These are phyloP conservation scores for Vitis rotundifolia DNA, from an alignment of 164 flowering plant species.

Conservation along the genomic window DNA sequence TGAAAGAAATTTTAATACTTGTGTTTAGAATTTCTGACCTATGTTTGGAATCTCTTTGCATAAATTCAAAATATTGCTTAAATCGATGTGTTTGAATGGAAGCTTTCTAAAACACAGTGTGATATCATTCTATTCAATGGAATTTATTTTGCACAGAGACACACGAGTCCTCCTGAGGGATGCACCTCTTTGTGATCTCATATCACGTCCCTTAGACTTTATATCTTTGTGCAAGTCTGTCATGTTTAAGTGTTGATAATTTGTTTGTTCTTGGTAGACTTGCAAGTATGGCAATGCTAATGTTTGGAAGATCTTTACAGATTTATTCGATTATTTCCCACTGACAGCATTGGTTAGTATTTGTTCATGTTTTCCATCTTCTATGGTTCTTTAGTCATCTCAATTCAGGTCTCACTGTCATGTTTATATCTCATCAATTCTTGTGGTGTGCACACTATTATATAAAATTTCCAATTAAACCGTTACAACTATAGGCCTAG, in stretches of 20 bases:
- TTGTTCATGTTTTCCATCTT: not conserved
- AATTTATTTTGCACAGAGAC: too few species aligned
- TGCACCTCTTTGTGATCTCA: too few species aligned
- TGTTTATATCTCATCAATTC: not conserved
- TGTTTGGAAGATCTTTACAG: constrained; percentile 95
- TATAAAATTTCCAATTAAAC: too few species aligned
- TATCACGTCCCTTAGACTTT: too few species aligned
- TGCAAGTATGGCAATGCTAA: constrained; percentile 93
- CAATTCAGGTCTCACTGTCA: not conserved
- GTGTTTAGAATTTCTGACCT: not conserved
- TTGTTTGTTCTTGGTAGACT: constrained; percentile 6
- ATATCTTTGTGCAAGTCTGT: not conserved
- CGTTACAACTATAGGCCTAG: too few species aligned
- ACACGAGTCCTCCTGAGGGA: too few species aligned
- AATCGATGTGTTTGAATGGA: too few species aligned
- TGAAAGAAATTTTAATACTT: not conserved
- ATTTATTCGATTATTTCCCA: constrained; percentile 91
- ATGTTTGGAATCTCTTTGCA: too few species aligned
- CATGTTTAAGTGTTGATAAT: not conserved
- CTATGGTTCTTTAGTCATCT: not conserved
- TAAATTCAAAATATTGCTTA: too few species aligned
- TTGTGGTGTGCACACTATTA: too few species aligned
- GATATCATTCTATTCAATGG: too few species aligned
- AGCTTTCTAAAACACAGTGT: too few species aligned
- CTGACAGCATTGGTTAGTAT: constrained; percentile 90